Evolutionary conservation across 2,329 filamentous ascomycete genomes (phyloP), one percentile per base, ranked within the genome.

Genomic region (Dactylella cylindrospora): DNA sequence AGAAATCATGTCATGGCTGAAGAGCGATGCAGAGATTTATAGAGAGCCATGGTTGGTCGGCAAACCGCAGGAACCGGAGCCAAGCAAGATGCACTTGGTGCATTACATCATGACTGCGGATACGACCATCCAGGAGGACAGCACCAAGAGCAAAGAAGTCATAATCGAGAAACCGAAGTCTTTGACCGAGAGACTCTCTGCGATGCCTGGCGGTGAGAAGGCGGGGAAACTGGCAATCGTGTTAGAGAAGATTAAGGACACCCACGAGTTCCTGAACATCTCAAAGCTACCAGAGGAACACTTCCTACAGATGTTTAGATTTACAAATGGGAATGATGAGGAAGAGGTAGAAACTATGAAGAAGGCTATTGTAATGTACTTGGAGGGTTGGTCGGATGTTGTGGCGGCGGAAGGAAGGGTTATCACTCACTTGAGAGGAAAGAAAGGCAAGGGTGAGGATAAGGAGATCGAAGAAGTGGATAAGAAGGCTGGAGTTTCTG

Each of bases 21-120:
- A 62, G 43, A 45, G 43, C 25, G 57, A 62, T 29, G 44, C 43
- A 5, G 57, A 62, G 57, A 62, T 54, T 3, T 54, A 54, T 17
- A 35, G 57, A 6, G 31, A 53, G 9, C 57, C 57, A 15, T 62
- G 57, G 57, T 23, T 20, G 32, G 57, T 62, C 2, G 57, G 57
- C 12, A 43, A 61, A n/a, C 43, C 36, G 5, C 23, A 10, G 20
- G 36, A 38, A n/a, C 28, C 29, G 10, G 41, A 43, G 19, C 57
- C 57, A n/a, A 62, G 57, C 36, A 54, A 54, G 44, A 54, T 54
- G 36, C 31, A 54, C 32, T 20, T 62, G 8, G 43, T 49, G 12
- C 49, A 49, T 20, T 62, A 49, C 25, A 45, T 62, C 26, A 35
- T 62, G 31, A 62, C 49, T 7, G 43, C 38, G 13, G 49, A 62